Conservation (phyloP, 139 green algal species). For the Limnomonas spitsbergensis region DNA sequence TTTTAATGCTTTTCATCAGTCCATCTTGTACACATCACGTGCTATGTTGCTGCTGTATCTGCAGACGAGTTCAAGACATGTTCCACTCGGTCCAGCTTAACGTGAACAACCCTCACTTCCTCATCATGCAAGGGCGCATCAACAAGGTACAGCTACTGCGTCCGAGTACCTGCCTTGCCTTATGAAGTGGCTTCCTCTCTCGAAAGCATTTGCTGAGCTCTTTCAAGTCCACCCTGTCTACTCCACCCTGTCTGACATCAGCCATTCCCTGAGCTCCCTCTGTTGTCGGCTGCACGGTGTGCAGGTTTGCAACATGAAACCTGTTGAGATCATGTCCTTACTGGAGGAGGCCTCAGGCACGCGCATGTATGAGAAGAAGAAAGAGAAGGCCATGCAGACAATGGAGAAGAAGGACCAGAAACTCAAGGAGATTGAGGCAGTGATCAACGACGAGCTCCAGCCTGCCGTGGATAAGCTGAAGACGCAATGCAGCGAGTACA, state of each 20-base stretch:
- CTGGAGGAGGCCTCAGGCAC: conserved; percentile 96
- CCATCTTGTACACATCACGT: not conserved
- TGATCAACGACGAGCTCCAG: conserved; percentile 61
- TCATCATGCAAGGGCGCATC: conserved; percentile 99
- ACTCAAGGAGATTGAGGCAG: conserved; percentile 93
- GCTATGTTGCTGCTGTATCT: not conserved
- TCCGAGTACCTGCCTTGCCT: too few species aligned
- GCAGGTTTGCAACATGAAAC: conserved; percentile 99
- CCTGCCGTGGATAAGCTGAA: conserved; percentile 51
- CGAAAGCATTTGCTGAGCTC: too few species aligned
- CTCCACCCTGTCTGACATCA: too few species aligned
- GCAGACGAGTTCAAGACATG: conserved; percentile 90
- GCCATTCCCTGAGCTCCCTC: too few species aligned
- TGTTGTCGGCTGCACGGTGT: too few species aligned
- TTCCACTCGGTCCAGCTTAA: conserved; percentile 99
- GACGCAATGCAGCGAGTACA: conserved; percentile 64
- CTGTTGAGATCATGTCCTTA: conserved; percentile 93
- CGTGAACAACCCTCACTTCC: conserved; percentile 99
- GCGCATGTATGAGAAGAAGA: conserved; percentile 98
- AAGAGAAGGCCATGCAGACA: conserved; percentile 78
- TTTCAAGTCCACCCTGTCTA: too few species aligned
- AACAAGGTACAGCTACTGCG: conserved; percentile 78
- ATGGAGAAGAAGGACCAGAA: conserved; percentile 95
- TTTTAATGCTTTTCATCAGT: not conserved
- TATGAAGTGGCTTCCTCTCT: too few species aligned